Evolutionary conservation across 2,329 filamentous ascomycete genomes (phyloP).

Genomic region (Penicillium sp.): DNA sequence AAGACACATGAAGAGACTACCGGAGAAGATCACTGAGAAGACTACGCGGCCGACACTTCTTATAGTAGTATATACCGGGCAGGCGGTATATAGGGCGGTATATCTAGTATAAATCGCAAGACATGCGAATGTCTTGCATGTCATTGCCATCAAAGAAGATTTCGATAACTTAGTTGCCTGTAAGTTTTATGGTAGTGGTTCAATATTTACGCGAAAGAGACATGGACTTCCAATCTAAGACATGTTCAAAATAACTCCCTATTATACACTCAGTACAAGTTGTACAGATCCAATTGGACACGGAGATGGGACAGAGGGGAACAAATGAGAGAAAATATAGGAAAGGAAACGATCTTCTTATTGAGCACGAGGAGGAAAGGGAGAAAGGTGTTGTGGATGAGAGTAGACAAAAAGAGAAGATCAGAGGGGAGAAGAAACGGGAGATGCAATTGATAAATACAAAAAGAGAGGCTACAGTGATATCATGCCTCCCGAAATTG

Average conservation of each 20-base stretch:
- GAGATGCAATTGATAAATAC: conserved; percentile 25
- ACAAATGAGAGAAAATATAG: neutral
- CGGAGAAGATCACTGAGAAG: too few relatives aligned
- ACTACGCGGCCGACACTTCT: too few relatives aligned
- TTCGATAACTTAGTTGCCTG: neutral
- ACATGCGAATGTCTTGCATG: neutral
- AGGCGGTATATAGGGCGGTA: too few relatives aligned
- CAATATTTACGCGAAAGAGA: neutral
- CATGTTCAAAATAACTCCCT: conserved; percentile 13
- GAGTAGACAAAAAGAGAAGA: conserved; percentile 11
- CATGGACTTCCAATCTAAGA: neutral
- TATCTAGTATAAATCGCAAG: neutral
- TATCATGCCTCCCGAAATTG: conserved; percentile 24
- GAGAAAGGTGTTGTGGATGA: conserved; percentile 11
- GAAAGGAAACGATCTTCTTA: conserved; percentile 21
- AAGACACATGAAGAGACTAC: too few relatives aligned
- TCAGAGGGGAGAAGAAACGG: conserved; percentile 19
- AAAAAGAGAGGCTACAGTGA: conserved; percentile 24
- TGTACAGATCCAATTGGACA: conserved; percentile 4
- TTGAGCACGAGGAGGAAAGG: conserved; percentile 22
- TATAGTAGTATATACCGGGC: too few relatives aligned
- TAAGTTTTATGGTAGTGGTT: neutral
- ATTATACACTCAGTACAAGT: conserved; percentile 26
- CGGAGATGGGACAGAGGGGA: conserved; percentile 3
- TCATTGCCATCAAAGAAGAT: neutral